A percentile compares a stretch with the other conserved stretches of the same genome.
Conservation (phyloP, 148 eudicot genomes). For the Nyssa sinensis region DNA sequence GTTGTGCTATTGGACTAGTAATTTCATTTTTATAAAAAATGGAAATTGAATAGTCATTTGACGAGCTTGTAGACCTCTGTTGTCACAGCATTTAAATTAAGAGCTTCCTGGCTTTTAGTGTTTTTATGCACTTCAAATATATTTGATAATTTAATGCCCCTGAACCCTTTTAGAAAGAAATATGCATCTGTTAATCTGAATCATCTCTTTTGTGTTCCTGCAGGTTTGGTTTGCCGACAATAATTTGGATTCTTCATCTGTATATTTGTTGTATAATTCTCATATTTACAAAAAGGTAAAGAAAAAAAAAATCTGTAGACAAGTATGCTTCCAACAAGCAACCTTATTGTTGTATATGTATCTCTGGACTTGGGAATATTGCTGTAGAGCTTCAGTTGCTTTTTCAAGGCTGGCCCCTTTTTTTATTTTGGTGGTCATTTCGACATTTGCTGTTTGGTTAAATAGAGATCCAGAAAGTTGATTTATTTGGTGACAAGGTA, state of each 20-base stretch:
- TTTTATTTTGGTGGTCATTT: too few species aligned
- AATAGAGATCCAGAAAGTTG: background rate
- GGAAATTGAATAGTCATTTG: background rate
- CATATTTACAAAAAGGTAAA: slow-evolving; percentile 13
- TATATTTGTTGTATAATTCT: slow-evolving; percentile 41
- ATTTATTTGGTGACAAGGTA: background rate
- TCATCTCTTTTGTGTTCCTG: slow-evolving; percentile 70
- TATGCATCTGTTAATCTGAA: slow-evolving; percentile 58
- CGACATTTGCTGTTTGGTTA: background rate
- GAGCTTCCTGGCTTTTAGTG: background rate
- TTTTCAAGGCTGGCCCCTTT: slow-evolving; percentile 8
- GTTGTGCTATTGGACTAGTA: slow-evolving; percentile 17
- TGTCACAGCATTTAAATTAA: background rate
- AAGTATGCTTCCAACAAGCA: background rate
- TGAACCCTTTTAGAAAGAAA: slow-evolving; percentile 4
- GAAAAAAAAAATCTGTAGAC: slow-evolving; percentile 7
- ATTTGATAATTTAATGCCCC: background rate
- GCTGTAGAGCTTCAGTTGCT: slow-evolving; percentile 1
- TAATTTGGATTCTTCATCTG: slow-evolving; percentile 56
- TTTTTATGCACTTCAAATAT: background rate
- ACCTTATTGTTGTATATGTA: background rate
- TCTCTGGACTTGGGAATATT: slow-evolving; percentile 5
- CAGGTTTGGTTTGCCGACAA: slow-evolving; percentile 69
- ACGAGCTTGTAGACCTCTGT: background rate
- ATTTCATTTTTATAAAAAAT: background rate